Evolutionary conservation across 2,329 filamentous ascomycete genomes (phyloP).

Genomic region (Zymoseptoria passerinii): DNA sequence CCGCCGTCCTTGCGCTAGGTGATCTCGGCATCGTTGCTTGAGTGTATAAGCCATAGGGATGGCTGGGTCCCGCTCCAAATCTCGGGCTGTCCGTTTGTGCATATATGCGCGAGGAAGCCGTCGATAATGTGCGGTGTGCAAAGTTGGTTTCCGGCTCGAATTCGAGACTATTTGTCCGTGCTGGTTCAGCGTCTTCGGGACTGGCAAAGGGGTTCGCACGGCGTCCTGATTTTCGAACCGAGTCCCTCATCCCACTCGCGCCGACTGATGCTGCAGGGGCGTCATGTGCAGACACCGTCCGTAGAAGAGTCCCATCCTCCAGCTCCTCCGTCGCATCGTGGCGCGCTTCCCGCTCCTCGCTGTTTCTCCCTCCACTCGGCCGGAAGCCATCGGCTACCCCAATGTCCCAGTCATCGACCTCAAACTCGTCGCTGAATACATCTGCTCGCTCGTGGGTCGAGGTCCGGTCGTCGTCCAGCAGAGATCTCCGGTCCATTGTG

Average conservation of each 20-base stretch:
- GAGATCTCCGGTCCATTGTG: conserved; percentile 21
- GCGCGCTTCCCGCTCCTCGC: conserved; percentile 12
- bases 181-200: conserved; percentile 25
- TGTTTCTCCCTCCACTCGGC: conserved; percentile 28
- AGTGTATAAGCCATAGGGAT: conserved; percentile 78
- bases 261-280: background rate
- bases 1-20: conserved; percentile 59
- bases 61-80: conserved; percentile 63
- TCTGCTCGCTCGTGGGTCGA: conserved; percentile 31
- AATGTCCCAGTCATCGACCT: conserved; percentile 36
- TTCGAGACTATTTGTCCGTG: conserved; percentile 16
- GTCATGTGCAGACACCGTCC: conserved; percentile 26
- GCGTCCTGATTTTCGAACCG: conserved; percentile 26
- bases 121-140: conserved; percentile 26
- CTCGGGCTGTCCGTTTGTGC: conserved; percentile 55
- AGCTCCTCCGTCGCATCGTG: conserved; percentile 11
- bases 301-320: conserved; percentile 23
- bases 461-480: conserved; percentile 23
- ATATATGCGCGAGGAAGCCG: conserved; percentile 31
- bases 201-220: conserved; percentile 30
- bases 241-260: conserved; percentile 23
- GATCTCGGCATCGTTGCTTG: conserved; percentile 56
- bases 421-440: conserved; percentile 44
- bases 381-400: conserved; percentile 40
- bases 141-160: conserved; percentile 23